Conservation (phyloP, 495 filamentous ascomycete species). For the Aspergillus olivimuriae region DNA sequence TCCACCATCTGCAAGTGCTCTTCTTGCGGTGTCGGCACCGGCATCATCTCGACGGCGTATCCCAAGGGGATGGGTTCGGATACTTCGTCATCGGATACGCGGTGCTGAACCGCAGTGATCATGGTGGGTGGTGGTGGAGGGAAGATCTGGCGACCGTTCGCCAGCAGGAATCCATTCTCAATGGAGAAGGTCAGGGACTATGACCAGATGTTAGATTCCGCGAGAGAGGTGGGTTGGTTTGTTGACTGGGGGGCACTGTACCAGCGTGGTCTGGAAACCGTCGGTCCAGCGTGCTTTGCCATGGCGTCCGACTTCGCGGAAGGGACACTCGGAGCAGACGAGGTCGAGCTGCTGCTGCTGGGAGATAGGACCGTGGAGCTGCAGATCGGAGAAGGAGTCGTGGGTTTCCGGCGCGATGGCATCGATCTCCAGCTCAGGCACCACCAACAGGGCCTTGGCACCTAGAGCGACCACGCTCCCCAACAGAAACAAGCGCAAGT, state of each 20-base stretch:
- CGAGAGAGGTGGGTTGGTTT: background rate
- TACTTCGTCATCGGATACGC: conserved; percentile 27
- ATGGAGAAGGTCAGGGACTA: conserved; percentile 39
- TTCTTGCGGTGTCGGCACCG: conserved; percentile 23
- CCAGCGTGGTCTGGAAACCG: conserved; percentile 31
- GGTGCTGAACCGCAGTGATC: conserved; percentile 31
- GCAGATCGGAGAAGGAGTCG: too few species aligned
- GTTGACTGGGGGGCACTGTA: conserved; percentile 15
- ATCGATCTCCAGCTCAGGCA: conserved; percentile 33
- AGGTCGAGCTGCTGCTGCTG: conserved; percentile 30
- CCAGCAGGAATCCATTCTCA: conserved; percentile 34
- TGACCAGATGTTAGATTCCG: background rate
- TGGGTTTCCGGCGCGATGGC: conserved; percentile 21
- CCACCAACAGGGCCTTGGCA: conserved; percentile 42
- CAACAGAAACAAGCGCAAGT: conserved; percentile 35
- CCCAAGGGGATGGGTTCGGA: conserved; percentile 32
- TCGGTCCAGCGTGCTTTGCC: conserved; percentile 32
- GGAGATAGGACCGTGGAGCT: conserved; percentile 25
- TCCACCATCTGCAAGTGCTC: conserved; percentile 28
- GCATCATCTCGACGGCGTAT: conserved; percentile 39
- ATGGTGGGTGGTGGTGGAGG: conserved; percentile 31
- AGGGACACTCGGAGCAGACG: conserved; percentile 43
- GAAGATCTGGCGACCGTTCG: conserved; percentile 47
- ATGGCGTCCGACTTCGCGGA: conserved; percentile 27
- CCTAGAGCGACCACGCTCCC: conserved; percentile 36